Conservation (phyloP, 2,329 filamentous ascomycete species). For the Paraconiothyrium sp. region DNA sequence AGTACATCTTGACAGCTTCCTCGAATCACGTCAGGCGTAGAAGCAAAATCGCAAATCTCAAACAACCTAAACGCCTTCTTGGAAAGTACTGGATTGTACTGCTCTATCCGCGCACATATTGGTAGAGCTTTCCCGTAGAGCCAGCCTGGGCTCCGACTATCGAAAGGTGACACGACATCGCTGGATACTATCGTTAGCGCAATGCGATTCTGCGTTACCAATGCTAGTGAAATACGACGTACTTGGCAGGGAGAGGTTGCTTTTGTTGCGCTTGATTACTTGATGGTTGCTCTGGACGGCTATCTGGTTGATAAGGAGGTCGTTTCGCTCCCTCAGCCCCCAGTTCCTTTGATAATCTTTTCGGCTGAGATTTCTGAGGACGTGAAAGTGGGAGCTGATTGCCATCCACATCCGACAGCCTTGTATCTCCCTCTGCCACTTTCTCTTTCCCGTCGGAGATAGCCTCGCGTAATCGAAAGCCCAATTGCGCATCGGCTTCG, state of each 20-base stretch:
- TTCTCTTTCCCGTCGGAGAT: background rate
- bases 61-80: conserved; percentile 1
- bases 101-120: background rate
- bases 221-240: background rate
- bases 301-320: background rate
- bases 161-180: background rate
- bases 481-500: background rate
- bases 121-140: background rate
- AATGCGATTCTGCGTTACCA: no score
- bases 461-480: background rate
- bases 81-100: background rate
- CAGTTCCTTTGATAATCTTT: background rate
- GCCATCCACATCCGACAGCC: background rate
- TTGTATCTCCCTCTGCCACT: background rate
- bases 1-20: conserved; percentile 72
- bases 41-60: conserved; percentile 17
- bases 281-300: background rate
- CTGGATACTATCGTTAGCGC: background rate
- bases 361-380: background rate
- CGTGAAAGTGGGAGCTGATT: background rate
- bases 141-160: background rate
- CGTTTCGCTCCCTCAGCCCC: background rate
- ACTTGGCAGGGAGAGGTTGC: background rate
- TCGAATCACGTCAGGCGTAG: conserved; percentile 57
- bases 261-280: background rate